These are phyloP conservation scores for Aspergillus quadricinctus DNA, from an alignment of 2,329 filamentous ascomycete genomes.

Conservation along the genomic window DNA sequence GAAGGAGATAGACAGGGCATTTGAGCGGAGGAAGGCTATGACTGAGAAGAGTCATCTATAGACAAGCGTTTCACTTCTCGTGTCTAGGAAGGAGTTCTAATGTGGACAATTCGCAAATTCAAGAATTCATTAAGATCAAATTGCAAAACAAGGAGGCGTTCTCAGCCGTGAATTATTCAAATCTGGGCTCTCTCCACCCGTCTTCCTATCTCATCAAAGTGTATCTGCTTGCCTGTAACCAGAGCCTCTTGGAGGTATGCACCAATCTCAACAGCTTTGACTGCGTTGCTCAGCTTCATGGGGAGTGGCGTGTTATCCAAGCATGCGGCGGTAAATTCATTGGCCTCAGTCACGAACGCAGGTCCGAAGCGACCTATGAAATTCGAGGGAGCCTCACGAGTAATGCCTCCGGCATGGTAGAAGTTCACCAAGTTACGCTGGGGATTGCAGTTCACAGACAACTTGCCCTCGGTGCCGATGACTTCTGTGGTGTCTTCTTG, in stretches of 20 bases:
- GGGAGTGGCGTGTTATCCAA: conserved; percentile 54
- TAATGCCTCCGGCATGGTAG: conserved; percentile 51
- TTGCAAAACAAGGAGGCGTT: no score
- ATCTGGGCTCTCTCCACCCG: conserved; percentile 33
- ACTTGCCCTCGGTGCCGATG: conserved; percentile 62
- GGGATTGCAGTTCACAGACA: conserved; percentile 51
- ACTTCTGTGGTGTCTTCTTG: conserved; percentile 66
- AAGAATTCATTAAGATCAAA: no score
- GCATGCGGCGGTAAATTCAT: conserved; percentile 59
- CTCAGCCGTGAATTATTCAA: background rate
- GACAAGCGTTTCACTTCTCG: no score
- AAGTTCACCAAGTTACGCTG: conserved; percentile 57
- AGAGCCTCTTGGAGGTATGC: conserved; percentile 56
- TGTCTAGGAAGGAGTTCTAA: no score
- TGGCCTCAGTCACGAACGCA: conserved; percentile 61
- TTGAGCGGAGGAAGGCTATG: no score
- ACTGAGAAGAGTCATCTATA: no score
- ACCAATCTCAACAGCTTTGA: conserved; percentile 57
- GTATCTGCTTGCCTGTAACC: conserved; percentile 53
- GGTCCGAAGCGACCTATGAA: conserved; percentile 63
- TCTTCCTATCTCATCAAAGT: conserved; percentile 54
- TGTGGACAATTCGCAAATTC: no score
- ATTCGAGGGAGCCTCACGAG: conserved; percentile 56
- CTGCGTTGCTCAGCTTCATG: conserved; percentile 54
- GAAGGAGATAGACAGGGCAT: conserved; percentile 27